Evolutionary conservation across 2,329 filamentous ascomycete species (phyloP).

Genomic region (Neurospora sp.): DNA sequence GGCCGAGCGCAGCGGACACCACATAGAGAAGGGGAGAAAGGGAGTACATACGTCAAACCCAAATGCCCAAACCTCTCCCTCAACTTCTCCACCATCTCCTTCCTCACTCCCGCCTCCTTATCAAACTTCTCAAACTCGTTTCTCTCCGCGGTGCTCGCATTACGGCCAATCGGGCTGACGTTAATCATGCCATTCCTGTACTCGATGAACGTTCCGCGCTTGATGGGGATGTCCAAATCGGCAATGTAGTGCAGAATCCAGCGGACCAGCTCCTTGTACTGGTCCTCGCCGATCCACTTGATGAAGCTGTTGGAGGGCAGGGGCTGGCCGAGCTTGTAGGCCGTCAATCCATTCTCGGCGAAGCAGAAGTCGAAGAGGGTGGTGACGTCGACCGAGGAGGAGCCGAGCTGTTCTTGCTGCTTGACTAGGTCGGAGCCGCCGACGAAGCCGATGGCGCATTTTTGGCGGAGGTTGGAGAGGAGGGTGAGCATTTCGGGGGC

Average conservation of each 20-base stretch:
- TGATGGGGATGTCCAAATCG: slow-evolving; percentile 74
- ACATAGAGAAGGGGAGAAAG: neutral
- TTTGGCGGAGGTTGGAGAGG: slow-evolving; percentile 71
- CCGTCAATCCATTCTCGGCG: slow-evolving; percentile 90
- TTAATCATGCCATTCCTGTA: slow-evolving; percentile 92
- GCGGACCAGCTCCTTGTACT: slow-evolving; percentile 68
- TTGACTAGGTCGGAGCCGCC: slow-evolving; percentile 87
- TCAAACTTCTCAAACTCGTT: slow-evolving; percentile 77
- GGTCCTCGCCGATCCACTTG: slow-evolving; percentile 74
- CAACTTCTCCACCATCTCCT: slow-evolving; percentile 65
- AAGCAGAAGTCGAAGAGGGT: slow-evolving; percentile 96
- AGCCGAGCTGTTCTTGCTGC: slow-evolving; percentile 92
- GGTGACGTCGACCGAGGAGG: slow-evolving; percentile 57
- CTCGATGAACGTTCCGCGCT: slow-evolving; percentile 78
- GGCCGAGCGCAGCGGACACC: neutral
- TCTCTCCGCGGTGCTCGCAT: slow-evolving; percentile 72
- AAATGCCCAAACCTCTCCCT: slow-evolving; percentile 74
- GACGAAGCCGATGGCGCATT: slow-evolving; percentile 83
- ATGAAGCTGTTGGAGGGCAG: slow-evolving; percentile 83
- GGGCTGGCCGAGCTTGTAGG: slow-evolving; percentile 70
- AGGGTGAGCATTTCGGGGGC: slow-evolving; percentile 75
- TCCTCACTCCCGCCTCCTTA: slow-evolving; percentile 63
- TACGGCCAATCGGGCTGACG: slow-evolving; percentile 73
- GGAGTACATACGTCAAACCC: slow-evolving; percentile 59
- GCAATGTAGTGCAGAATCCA: slow-evolving; percentile 76